Evolutionary conservation across 2,329 filamentous ascomycete genomes (phyloP), one percentile per base, ranked within the genome.

Genomic region (Colletotrichum zoysiae): DNA sequence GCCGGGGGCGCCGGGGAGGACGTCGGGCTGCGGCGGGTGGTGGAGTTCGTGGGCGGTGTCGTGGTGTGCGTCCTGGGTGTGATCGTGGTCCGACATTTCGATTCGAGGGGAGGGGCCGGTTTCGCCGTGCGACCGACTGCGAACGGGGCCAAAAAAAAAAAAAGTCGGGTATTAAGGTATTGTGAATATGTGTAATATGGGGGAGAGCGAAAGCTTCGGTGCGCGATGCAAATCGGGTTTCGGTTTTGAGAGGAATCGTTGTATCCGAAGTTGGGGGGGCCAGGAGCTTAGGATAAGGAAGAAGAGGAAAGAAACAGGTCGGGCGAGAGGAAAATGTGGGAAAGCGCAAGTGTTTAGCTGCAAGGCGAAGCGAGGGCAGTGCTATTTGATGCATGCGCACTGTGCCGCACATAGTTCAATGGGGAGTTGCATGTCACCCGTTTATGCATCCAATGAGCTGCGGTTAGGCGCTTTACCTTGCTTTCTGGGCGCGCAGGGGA

Each of bases 211-310:
- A 20, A 33, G 59, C 59, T 48, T 63, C 42, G 38, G 42, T 33
- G 50, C 44, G 30, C 48, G 38, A 46, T 55, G 44, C 26, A 58
- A 40, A 33, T 61, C 35, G 40, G 46, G 44, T 58, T 58, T 56
- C 30, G 67, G 60, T 44, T 51, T 74, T 74, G 72, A 65, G 56
- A 57, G 50, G 55, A 71, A 74, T 74, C 73, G 73, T 74, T 74
- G 73, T 74, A 74, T 73, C 73, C 70, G 73, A 60, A 65, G 50
- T 56, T 53, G 46, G 56, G 70, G 44, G 46, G 46, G 46, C 6
- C 0, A n/a, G 20, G 30, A 46, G 46, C 67, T 65, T 66, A 40
- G 73, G 72, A 69, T 74, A 74, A 70, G 67, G 71, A 70, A 70
- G 61, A 72, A 55, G 60, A 74, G 65, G 57, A 56, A 63, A 55